Percentiles rank a stretch among this genome's conserved stretches.
Evolutionary conservation across 106 monocot genomes (phyloP).

Genomic region (Dendrobium nobile): DNA sequence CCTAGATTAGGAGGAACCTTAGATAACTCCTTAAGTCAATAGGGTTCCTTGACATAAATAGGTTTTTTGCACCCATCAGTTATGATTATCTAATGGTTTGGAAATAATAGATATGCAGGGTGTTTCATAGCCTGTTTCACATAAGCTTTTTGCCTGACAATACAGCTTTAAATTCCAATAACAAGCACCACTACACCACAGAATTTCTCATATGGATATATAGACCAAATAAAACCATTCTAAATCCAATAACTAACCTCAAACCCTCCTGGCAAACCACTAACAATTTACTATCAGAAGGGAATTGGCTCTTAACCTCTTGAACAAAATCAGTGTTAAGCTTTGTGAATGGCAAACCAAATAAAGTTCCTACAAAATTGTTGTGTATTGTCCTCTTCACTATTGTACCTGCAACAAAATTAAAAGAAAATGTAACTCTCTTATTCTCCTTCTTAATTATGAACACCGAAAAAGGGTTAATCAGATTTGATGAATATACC

Average conservation of each 20-base stretch:
- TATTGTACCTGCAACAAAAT: conserved; percentile 46
- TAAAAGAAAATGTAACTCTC: background rate
- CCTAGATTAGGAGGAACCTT: no score
- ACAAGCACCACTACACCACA: no score
- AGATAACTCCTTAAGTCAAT: no score
- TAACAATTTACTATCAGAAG: conserved; percentile 62
- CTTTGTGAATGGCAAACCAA: conserved; percentile 84
- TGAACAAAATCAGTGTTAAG: conserved; percentile 71
- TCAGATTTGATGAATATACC: conserved; percentile 28
- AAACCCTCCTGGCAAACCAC: conserved; percentile 94
- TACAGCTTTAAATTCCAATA: no score
- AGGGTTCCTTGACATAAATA: no score
- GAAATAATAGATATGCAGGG: no score
- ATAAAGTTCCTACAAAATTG: conserved; percentile 85
- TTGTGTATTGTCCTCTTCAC: conserved; percentile 82
- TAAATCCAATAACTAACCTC: conserved; percentile 42
- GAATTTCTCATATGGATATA: no score
- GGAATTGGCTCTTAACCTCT: conserved; percentile 53
- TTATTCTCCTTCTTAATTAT: background rate
- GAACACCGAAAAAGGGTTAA: background rate
- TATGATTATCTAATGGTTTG: no score
- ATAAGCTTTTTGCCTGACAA: no score
- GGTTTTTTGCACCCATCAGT: no score
- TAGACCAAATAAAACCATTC: no score
- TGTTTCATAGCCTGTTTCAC: no score